Percentiles rank a stretch among this genome's conserved stretches.
Evolutionary conservation across 2,329 filamentous ascomycete species (phyloP).

Genomic region (Pseudogymnoascus sp.): DNA sequence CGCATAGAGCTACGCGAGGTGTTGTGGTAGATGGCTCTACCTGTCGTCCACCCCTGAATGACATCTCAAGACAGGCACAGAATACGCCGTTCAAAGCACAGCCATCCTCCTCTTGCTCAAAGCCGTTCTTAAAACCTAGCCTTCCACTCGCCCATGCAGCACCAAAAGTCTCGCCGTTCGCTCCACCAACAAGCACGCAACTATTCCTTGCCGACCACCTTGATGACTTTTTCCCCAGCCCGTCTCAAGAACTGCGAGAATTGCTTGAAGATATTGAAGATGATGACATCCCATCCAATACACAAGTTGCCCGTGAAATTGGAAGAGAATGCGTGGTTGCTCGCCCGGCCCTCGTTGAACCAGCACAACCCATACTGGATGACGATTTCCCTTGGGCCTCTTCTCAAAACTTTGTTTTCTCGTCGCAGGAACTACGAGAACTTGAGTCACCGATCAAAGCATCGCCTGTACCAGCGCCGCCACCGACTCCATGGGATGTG

Average conservation of each 20-base stretch:
- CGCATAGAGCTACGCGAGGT: neutral
- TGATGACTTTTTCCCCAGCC: conserved; percentile 49
- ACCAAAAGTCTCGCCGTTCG: neutral
- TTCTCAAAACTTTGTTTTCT: conserved; percentile 41
- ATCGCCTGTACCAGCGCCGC: neutral
- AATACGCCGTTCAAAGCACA: neutral
- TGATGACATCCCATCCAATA: conserved; percentile 22
- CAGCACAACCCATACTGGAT: neutral
- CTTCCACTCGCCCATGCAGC: conserved; percentile 12
- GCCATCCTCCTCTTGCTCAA: neutral
- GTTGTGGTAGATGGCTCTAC: neutral
- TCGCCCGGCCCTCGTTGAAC: neutral
- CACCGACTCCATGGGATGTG: conserved; percentile 1
- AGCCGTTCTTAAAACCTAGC: neutral
- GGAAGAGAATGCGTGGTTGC: conserved; percentile 13
- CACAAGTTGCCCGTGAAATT: conserved; percentile 21
- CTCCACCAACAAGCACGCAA: conserved; percentile 40
- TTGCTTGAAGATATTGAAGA: conserved; percentile 34
- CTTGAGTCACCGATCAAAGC: conserved; percentile 27
- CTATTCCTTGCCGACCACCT: conserved; percentile 42
- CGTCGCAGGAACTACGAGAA: conserved; percentile 41
- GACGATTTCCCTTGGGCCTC: neutral
- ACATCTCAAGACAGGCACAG: neutral
- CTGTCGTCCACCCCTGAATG: neutral
- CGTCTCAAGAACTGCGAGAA: conserved; percentile 48